Evolutionary conservation across 345 rosid genomes (phyloP).

Genomic region (Linum trigynum): DNA sequence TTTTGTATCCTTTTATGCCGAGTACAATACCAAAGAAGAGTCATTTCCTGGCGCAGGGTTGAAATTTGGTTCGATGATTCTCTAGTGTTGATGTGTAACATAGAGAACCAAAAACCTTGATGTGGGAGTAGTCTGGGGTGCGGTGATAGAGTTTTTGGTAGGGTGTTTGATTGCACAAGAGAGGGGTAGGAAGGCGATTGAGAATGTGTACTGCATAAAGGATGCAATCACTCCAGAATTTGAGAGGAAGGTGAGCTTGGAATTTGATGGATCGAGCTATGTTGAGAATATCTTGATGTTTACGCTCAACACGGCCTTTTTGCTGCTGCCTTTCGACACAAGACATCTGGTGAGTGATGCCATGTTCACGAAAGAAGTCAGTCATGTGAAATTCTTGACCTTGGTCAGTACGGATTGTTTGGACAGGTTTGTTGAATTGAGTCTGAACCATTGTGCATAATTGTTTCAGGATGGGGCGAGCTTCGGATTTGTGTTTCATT

Average conservation of each 20-base stretch:
- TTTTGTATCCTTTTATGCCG: neutral
- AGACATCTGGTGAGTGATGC: too few species aligned
- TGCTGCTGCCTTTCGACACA: too few species aligned
- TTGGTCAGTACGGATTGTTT: too few species aligned
- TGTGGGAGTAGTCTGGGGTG: neutral
- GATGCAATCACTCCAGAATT: conserved; percentile 2
- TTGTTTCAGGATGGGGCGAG: too few species aligned
- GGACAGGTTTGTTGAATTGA: too few species aligned
- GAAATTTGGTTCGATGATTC: neutral
- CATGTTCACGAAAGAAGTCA: too few species aligned
- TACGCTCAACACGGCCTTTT: too few species aligned
- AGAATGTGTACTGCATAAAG: neutral
- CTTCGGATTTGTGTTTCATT: too few species aligned
- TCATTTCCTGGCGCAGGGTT: neutral
- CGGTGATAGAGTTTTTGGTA: neutral
- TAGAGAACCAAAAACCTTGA: neutral
- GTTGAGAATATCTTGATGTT: too few species aligned
- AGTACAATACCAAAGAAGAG: neutral
- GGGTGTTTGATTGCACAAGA: neutral
- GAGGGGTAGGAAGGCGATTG: neutral
- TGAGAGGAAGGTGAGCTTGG: neutral
- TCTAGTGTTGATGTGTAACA: neutral
- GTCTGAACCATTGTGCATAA: too few species aligned
- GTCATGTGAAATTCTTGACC: too few species aligned
- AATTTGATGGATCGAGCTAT: neutral